Evolutionary conservation across 1,139 yeast species (phyloP), one percentile per base, ranked within the genome.

Genomic region (Spencermartinsiella ligniputridi): DNA sequence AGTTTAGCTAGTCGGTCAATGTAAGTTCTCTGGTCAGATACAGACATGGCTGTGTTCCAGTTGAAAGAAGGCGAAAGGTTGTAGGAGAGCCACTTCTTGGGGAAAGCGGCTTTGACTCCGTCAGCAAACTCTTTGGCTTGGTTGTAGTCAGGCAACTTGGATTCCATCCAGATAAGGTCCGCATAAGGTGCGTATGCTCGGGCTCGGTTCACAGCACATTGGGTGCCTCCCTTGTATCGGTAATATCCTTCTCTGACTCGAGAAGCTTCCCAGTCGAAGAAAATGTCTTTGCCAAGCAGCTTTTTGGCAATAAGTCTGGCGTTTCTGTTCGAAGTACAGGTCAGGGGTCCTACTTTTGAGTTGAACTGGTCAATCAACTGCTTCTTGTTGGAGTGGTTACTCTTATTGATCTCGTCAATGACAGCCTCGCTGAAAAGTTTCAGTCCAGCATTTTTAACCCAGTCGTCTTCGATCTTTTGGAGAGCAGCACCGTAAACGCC

Each of bases 141-240:
- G 50, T 74, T 77, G 71, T 77, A 90, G 68, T 89, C 96, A 58
- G 98, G 97, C 57, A 87, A 79, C 68, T 94, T 92, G 52, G 96
- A 85, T 75, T 92, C 97, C 97, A 92, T 90, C 98, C 98, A 92
- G 60, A 90, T 83, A 74, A 92, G 76, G 70, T 92, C 98, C 47
- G 95, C 89, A 69, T 83, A 90, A 54, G 97, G 97, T 48, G 96
- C 90, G 66, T 76, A 92, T 35, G 96, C 95, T 64, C 96, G 82
- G 55, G 96, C 97, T 69, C 98, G 83, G 84, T 88, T 90, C 50
- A 90, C 86, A 45, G 97, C 96, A 76, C 97, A 89, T 74, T 88
- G 92, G 51, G 96, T 88, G 62, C 97, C 97, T 64, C 97, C 97
- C 62, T 74, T 75, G 81, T 89, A 90, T 68, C 96, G 81, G 81